Evolutionary conservation across 1,284 basidiomycete species (phyloP), one percentile per base, ranked within the genome.

Genomic region (Rhodotorula sp.): DNA sequence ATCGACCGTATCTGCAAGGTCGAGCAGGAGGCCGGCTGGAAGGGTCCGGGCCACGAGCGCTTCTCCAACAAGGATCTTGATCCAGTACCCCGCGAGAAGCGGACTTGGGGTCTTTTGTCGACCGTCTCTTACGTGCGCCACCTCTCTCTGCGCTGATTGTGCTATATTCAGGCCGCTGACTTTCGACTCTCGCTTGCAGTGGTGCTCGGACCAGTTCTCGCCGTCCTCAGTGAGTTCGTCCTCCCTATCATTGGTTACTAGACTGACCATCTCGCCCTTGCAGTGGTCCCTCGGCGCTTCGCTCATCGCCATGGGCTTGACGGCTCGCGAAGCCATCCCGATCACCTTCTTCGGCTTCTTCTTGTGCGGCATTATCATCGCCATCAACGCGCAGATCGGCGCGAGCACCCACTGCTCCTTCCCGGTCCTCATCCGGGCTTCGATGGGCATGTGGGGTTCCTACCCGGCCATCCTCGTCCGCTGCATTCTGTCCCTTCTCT

Each of bases 381-480:
- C 87, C 4, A 80, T 88, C 49, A 68, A 68, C 55, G 67, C 61
- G 14, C 14, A 16, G 25, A 63, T 68, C 25, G 90, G 90, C 23
- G 89, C 89, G 14, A 85, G 87, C 17, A 84, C 91, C 59, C 88
- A 88, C 73, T 82, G 88, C 48, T 85, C 87, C 2, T 92, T 91
- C 78, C 88, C 90, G 0, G 87, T 92, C 46, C 84, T 91, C 17
- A 89, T 88, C 73, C 85, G 90, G 12, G 89, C 89, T 1, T 89
- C 88, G 0, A 91, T 90, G 78, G 90, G 91, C 0, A 91, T 91
- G 82, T 91, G 88, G 85, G 85, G 91, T 44, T 77, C 75, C 14
- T 78, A 89, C 78, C 90, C 90, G 79, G 87, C 87, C 74, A 89
- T 92, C 59, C 80, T 92, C 73, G 89, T 88, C 67, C 86, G 90